These are phyloP conservation scores for Dothiorella sarmentorum DNA, from an alignment of 2,329 filamentous ascomycete species.

Conservation along the genomic window DNA sequence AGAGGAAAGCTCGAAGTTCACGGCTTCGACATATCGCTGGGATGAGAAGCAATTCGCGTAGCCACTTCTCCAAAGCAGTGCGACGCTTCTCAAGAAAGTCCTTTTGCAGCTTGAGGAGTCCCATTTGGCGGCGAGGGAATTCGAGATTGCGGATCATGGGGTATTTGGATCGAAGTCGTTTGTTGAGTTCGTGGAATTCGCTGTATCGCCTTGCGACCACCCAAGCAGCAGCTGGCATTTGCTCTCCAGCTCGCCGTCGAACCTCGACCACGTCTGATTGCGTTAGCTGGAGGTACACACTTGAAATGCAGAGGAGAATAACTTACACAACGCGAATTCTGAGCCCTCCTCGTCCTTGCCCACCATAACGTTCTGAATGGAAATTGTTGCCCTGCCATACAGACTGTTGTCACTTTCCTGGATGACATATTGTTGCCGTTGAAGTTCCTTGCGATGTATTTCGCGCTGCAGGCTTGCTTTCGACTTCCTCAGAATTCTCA, in stretches of 20 bases:
- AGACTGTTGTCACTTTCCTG: slow-evolving; percentile 98
- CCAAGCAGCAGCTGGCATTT: slow-evolving; percentile 97
- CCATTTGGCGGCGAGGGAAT: slow-evolving; percentile 82
- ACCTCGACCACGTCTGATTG: slow-evolving; percentile 77
- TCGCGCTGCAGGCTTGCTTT: slow-evolving; percentile 91
- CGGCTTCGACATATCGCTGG: slow-evolving; percentile 93
- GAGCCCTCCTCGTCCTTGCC: slow-evolving; percentile 88
- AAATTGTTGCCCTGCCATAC: slow-evolving; percentile 84
- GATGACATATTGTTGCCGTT: slow-evolving; percentile 92
- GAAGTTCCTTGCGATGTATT: slow-evolving; percentile 88
- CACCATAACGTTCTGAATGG: slow-evolving; percentile 89
- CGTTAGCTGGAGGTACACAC: slow-evolving; percentile 22
- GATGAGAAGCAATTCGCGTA: slow-evolving; percentile 71
- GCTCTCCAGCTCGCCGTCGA: slow-evolving; percentile 81
- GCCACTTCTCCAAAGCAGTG: slow-evolving; percentile 77
- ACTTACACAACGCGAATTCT: slow-evolving; percentile 79
- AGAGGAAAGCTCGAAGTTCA: slow-evolving; percentile 88
- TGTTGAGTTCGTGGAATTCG: slow-evolving; percentile 94
- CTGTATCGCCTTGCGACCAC: slow-evolving; percentile 88
- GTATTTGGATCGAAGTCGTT: slow-evolving; percentile 79
- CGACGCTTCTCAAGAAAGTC: slow-evolving; percentile 92
- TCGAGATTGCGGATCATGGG: slow-evolving; percentile 85
- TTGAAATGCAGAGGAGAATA: not conserved
- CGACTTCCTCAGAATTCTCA: slow-evolving; percentile 88
- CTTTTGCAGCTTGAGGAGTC: slow-evolving; percentile 89